Conservation (phyloP, 129 eudicot species). For the Helichrysum umbraculigerum region DNA sequence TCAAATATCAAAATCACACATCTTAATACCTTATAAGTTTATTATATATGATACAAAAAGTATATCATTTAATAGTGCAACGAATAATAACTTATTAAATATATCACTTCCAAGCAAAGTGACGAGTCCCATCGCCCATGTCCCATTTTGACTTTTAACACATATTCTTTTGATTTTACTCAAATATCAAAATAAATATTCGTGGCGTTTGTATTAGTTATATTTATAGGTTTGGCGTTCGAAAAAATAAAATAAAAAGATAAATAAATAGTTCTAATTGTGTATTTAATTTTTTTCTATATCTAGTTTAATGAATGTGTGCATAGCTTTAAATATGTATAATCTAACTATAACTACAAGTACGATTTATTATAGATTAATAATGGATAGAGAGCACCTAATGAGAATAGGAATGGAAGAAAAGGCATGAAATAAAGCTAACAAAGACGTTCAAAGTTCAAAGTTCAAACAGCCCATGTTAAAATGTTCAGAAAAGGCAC, state of each 20-base stretch:
- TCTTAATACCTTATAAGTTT: constrained; percentile 9
- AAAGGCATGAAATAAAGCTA: constrained; percentile 33
- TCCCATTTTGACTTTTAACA: constrained; percentile 5
- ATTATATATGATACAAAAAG: constrained; percentile 20
- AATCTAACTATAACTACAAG: too few species aligned
- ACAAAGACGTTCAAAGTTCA: constrained; percentile 25
- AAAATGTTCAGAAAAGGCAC: constrained; percentile 41
- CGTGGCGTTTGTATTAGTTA: too few species aligned
- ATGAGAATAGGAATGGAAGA: constrained; percentile 19
- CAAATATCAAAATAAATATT: not conserved
- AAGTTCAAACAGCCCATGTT: constrained; percentile 42
- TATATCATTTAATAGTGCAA: constrained; percentile 21
- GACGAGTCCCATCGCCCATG: constrained; percentile 12
- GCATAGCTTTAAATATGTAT: too few species aligned
- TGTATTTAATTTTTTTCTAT: too few species aligned
- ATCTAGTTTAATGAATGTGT: too few species aligned
- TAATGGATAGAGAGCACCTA: constrained; percentile 20
- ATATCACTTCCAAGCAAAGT: constrained; percentile 16
- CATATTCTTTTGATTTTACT: not conserved
- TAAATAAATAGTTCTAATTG: too few species aligned
- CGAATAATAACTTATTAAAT: not conserved
- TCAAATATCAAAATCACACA: constrained; percentile 26
- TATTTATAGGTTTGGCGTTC: too few species aligned
- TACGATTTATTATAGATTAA: not conserved
- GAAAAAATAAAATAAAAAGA: too few species aligned